A percentile compares a stretch with the other conserved stretches of the same genome.
Conservation (phyloP, 2,329 filamentous ascomycete genomes). For the Aureobasidium sp. region DNA sequence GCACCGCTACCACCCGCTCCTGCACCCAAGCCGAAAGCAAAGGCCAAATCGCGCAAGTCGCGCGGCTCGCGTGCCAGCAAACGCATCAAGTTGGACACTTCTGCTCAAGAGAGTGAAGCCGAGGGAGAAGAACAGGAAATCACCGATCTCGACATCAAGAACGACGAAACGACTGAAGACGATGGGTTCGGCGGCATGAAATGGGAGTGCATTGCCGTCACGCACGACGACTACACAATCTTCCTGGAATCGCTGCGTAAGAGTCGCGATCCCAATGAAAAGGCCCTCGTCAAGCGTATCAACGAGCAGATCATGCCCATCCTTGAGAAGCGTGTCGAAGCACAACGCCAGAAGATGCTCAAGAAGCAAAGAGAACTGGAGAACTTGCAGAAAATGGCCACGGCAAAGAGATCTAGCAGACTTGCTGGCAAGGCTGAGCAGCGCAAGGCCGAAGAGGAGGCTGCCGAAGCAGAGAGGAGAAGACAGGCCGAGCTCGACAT, state of each 20-base stretch:
- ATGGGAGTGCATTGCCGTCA: slow-evolving; percentile 88
- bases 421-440: slow-evolving; percentile 74
- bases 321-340: slow-evolving; percentile 65
- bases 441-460: slow-evolving; percentile 63
- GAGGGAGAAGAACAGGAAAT: slow-evolving; percentile 34
- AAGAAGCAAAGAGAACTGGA: slow-evolving; percentile 73
- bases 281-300: slow-evolving; percentile 61
- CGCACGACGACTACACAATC: slow-evolving; percentile 62
- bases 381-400: slow-evolving; percentile 78
- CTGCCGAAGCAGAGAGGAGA: slow-evolving; percentile 60
- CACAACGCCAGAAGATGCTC: slow-evolving; percentile 60
- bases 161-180: slow-evolving; percentile 26
- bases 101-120: slow-evolving; percentile 34
- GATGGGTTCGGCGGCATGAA: slow-evolving; percentile 61
- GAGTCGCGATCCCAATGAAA: slow-evolving; percentile 77
- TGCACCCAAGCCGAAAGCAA: slow-evolving; percentile 44
- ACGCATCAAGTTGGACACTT: slow-evolving; percentile 51
- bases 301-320: slow-evolving; percentile 73
- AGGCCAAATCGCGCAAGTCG: slow-evolving; percentile 44
- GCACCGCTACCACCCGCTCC: slow-evolving; percentile 50
- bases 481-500: slow-evolving; percentile 54
- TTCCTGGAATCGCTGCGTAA: slow-evolving; percentile 65
- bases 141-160: slow-evolving; percentile 16
- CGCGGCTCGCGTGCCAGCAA: slow-evolving; percentile 57
- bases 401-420: slow-evolving; percentile 85